phyloP scores from a whole-genome alignment of 1,284 basidiomycete species.

The Leccinum fallax region DNA sequence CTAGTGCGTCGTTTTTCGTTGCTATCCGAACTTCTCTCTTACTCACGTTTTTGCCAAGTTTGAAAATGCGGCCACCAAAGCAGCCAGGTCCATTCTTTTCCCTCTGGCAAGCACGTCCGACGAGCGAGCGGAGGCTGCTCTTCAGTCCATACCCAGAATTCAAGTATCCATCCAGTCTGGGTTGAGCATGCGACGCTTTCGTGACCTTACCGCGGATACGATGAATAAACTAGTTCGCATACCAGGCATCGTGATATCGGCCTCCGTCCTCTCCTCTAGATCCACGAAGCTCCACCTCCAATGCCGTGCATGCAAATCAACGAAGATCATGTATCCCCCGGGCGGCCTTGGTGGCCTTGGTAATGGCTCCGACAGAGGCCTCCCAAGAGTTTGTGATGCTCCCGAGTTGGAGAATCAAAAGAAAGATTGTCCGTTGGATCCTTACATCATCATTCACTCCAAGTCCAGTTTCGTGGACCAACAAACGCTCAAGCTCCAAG shows the following conservation, averaged over 20 bases:
- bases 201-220: constrained; percentile 89
- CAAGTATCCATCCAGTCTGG: constrained; percentile 90
- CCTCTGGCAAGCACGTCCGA: constrained; percentile 60
- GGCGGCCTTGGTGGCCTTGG: constrained; percentile 88
- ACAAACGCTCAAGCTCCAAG: constrained; percentile 96
- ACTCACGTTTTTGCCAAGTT: constrained; percentile 54
- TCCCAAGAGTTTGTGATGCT: constrained; percentile 86
- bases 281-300: constrained; percentile 92
- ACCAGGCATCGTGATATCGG: constrained; percentile 98
- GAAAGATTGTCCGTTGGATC: constrained; percentile 95
- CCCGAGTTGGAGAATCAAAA: constrained; percentile 73
- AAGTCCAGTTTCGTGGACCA: constrained; percentile 95
- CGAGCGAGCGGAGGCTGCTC: constrained; percentile 55
- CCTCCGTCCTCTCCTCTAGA: constrained; percentile 91
- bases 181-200: constrained; percentile 91
- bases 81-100: constrained; percentile 80
- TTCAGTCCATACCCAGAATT: constrained; percentile 77
- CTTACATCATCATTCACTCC: constrained; percentile 95
- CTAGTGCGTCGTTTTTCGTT: constrained; percentile 53
- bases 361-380: constrained; percentile 74
- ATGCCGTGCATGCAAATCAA: constrained; percentile 88
- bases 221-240: constrained; percentile 96
- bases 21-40: not conserved
- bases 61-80: constrained; percentile 83
- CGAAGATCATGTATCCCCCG: constrained; percentile 80